Evolutionary conservation across 2,329 filamentous ascomycete species (phyloP), one percentile per base, ranked within the genome.

Genomic region (Monilinia fructicola): DNA sequence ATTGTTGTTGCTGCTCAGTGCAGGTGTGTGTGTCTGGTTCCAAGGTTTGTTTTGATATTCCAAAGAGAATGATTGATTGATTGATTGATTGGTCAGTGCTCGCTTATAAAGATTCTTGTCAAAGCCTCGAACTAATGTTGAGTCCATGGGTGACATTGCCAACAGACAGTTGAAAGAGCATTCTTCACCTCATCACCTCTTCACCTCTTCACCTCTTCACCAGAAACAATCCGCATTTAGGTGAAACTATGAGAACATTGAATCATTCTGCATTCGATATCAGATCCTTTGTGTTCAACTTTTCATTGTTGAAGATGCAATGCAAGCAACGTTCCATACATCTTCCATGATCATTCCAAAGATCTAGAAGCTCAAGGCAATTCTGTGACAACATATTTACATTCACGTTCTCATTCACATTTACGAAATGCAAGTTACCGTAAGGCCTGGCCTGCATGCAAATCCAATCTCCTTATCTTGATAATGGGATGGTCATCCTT

Each of bases 311-410:
- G 54, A 48, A 46, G 53, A 35, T 54, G 38, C 31, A 44, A 42
- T 26, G 5, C 44, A 26, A 64, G 58, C 38, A 54, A 53, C 46
- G 42, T 67, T 67, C 66, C 46, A 54, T 65, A 50, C 50, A n/a
- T 65, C 35, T 55, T 56, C 61, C 12, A 44, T 12, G 23, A 55
- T 35, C 40, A 6, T 56, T 54, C 61, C 50, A 56, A 56, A 56
- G 38, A 56, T 55, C 38, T n/a, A 35, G 31, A 35, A 35, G 31
- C 31, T n/a, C 38, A 63, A 55, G 40, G 40, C 40, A 18, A 46
- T 42, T 48, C 61, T 23, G 61, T 56, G 55, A 50, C 64, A 60
- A 53, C 26, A 65, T 35, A 23, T 53, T 61, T 54, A 23, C 56
- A 46, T 59, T 31, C 14, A 50, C 56, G 31, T 59, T 31, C 14